Conservation (phyloP, 2,329 filamentous ascomycete species). For the Ascocoryne sarcoides region DNA sequence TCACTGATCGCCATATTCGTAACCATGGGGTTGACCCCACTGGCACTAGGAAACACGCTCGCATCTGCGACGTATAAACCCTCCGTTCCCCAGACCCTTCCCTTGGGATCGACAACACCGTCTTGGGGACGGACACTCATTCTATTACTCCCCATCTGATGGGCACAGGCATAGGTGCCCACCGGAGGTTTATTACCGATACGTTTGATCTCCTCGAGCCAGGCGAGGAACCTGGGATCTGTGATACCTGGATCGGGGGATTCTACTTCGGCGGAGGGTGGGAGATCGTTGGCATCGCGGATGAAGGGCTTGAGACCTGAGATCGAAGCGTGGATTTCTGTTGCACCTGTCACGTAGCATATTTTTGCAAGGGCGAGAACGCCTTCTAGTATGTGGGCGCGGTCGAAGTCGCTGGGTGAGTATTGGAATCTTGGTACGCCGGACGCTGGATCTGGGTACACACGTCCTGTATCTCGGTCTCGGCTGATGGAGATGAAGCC, state of each 20-base stretch:
- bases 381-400: slow-evolving; percentile 62
- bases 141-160: slow-evolving; percentile 72
- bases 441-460: slow-evolving; percentile 62
- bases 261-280: not conserved
- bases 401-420: slow-evolving; percentile 61
- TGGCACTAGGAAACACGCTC: slow-evolving; percentile 67
- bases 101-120: slow-evolving; percentile 50
- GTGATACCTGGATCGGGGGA: slow-evolving; percentile 36
- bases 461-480: slow-evolving; percentile 66
- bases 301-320: slow-evolving; percentile 56
- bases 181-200: slow-evolving; percentile 43
- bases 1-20: slow-evolving; percentile 65
- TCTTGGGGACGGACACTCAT: slow-evolving; percentile 47
- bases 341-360: slow-evolving; percentile 67
- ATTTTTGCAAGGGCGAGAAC: slow-evolving; percentile 66
- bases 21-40: slow-evolving; percentile 76
- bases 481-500: slow-evolving; percentile 66
- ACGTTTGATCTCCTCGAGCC: slow-evolving; percentile 44
- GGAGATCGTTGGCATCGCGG: slow-evolving; percentile 4
- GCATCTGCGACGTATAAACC: slow-evolving; percentile 64
- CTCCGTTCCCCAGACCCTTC: slow-evolving; percentile 56
- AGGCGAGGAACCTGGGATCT: slow-evolving; percentile 51
- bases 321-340: slow-evolving; percentile 64
- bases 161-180: slow-evolving; percentile 56
- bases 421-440: slow-evolving; percentile 63